A percentile compares a stretch with the other conserved stretches of the same genome.
Evolutionary conservation across 257 asterid species (phyloP).

Genomic region (Solanum gandarillasii): DNA sequence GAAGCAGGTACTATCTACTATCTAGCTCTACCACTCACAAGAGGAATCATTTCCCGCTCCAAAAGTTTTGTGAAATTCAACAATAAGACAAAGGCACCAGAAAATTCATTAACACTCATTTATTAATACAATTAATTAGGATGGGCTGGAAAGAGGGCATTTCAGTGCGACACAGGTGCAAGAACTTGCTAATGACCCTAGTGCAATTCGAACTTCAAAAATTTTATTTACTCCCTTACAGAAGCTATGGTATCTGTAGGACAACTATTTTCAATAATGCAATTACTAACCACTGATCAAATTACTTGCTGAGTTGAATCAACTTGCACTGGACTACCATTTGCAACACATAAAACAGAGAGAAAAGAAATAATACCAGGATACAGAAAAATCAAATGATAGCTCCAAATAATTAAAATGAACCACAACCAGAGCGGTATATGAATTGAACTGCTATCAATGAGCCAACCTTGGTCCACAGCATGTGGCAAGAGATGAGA

Average conservation of each 20-base stretch:
- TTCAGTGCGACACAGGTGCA: background rate
- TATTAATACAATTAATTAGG: background rate
- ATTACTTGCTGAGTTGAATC: background rate
- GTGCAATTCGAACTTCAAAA: background rate
- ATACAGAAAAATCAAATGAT: background rate
- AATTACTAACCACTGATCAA: background rate
- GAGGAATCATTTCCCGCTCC: background rate
- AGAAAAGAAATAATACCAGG: background rate
- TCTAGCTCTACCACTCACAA: background rate
- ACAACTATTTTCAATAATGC: background rate
- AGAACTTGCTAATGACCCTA: background rate
- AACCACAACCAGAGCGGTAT: background rate
- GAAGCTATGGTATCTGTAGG: background rate
- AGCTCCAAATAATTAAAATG: background rate
- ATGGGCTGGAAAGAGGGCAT: background rate
- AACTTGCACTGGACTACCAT: background rate
- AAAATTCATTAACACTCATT: background rate
- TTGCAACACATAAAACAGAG: background rate
- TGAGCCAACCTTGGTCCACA: constrained; percentile 90
- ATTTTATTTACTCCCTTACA: background rate
- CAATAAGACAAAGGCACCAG: background rate
- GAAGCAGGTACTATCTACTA: background rate
- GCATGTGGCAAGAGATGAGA: constrained; percentile 98
- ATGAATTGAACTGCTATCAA: background rate
- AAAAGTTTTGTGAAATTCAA: background rate